These are phyloP conservation scores for Arctium minus DNA, from an alignment of 129 eudicot species.

Conservation along the genomic window DNA sequence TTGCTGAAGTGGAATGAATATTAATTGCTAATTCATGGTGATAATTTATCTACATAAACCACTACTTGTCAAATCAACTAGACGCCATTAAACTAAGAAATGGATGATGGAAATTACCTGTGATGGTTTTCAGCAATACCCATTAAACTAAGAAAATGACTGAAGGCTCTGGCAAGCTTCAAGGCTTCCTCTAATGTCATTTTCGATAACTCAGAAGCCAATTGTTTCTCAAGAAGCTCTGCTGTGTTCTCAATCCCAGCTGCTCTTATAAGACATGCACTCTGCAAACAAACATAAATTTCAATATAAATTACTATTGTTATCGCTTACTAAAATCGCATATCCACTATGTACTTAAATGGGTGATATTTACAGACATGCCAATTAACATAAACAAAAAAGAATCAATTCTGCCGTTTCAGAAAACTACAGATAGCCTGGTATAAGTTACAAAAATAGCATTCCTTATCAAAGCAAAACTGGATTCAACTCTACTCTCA, in stretches of 20 bases:
- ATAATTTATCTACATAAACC: background rate
- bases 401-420: background rate
- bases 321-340: background rate
- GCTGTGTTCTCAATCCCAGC: constrained; percentile 81
- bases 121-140: constrained; percentile 92
- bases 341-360: background rate
- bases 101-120: constrained; percentile 37
- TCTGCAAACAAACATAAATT: constrained; percentile 30
- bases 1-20: no score
- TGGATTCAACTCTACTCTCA: background rate
- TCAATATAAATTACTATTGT: background rate
- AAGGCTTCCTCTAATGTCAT: constrained; percentile 80
- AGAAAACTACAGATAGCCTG: background rate
- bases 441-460: background rate
- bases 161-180: constrained; percentile 69
- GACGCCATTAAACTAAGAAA: background rate
- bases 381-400: background rate
- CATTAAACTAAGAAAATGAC: constrained; percentile 73
- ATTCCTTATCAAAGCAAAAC: background rate
- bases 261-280: constrained; percentile 77
- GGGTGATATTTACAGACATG: background rate
- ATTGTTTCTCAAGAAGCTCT: constrained; percentile 72
- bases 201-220: constrained; percentile 65
- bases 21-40: no score
- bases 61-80: no score